phyloP scores from a whole-genome alignment of 2,329 filamentous ascomycete genomes.

The Fusarium abutilonis region DNA sequence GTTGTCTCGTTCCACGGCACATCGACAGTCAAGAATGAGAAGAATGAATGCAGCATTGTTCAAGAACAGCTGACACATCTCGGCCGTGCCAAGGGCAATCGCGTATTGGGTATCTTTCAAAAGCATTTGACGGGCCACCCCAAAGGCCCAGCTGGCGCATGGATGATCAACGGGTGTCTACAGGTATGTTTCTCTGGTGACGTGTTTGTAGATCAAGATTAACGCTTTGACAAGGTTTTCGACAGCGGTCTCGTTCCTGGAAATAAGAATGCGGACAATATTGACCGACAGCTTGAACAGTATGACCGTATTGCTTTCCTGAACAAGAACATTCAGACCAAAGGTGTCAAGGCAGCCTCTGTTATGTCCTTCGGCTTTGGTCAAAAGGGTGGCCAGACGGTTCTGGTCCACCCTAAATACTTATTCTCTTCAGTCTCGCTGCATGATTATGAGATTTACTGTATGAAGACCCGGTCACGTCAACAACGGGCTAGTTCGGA shows the following conservation, averaged over 20 bases:
- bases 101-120: slow-evolving; percentile 95
- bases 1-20: slow-evolving; percentile 99
- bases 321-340: slow-evolving; percentile 92
- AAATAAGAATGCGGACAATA: slow-evolving; percentile 97
- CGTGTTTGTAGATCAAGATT: too few relatives aligned
- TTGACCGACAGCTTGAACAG: slow-evolving; percentile 94
- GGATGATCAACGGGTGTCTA: slow-evolving; percentile 99
- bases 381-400: slow-evolving; percentile 96
- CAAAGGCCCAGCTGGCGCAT: slow-evolving; percentile 97
- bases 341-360: slow-evolving; percentile 97
- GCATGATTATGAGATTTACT: too few relatives aligned
- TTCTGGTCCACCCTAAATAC: slow-evolving; percentile 96
- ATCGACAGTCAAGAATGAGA: slow-evolving; percentile 97
- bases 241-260: slow-evolving; percentile 93
- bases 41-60: slow-evolving; percentile 99
- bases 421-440: slow-evolving; percentile 70
- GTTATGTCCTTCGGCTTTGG: slow-evolving; percentile 99
- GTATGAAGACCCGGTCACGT: too few relatives aligned
- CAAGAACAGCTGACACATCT: slow-evolving; percentile 95
- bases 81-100: slow-evolving; percentile 94
- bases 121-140: slow-evolving; percentile 98
- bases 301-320: slow-evolving; percentile 98
- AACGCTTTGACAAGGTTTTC: slow-evolving; percentile 50
- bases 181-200: slow-evolving; percentile 67
- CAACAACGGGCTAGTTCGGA: too few relatives aligned